Base-by-base conservation (phyloP, 331 rosid genomes). In the Rosa hybrid region DNA sequence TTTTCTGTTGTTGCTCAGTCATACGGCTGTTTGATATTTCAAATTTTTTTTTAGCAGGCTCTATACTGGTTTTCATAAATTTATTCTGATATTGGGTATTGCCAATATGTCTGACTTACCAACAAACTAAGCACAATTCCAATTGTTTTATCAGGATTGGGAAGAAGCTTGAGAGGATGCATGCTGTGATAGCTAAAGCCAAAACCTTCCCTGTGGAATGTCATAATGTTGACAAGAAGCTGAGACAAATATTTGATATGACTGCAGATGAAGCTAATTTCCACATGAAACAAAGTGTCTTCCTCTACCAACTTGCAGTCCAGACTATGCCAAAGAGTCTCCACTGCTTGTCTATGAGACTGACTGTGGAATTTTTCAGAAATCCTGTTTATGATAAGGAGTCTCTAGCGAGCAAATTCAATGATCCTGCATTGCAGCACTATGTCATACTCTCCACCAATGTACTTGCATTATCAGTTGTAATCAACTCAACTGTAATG, bases 211-310 rank as follows among this genome's bases (percentile, higher is more conserved):
- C 87, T 12, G 90, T 95, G 87, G 99, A 89, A 14, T 95, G 98
- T 84, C 84, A 83, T 85, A 95, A 95, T 69, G 97, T 95, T 86
- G 99, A 93, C 90, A 95, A 95, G 90, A 95, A 95, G 85, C 83
- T 95, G 85, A 91, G 99, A 84, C 99, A 95, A 80, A 84, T 95
- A 86, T 88, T 78, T 84, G 99, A 95, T 82, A 87, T 91, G 91
- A 90, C 98, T 25, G 99, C 93, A 91, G 98, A 95, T 79, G 99
- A 95, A 91, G 97, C 99, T 30, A 84, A 84, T 76, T 95, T 95
- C 86, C 99, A 95, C 87, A 91, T 80, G 99, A 93, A 86, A 84
- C 99, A 95, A 89, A 93, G 99, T 87, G 94, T 97, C 80, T 95
- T 91, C 87, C 95, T 95, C 81, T 93, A 91, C 87, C 97, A 91